These are phyloP conservation scores for Tilletia setariae DNA, from an alignment of 1,284 basidiomycete genomes.

Conservation along the genomic window DNA sequence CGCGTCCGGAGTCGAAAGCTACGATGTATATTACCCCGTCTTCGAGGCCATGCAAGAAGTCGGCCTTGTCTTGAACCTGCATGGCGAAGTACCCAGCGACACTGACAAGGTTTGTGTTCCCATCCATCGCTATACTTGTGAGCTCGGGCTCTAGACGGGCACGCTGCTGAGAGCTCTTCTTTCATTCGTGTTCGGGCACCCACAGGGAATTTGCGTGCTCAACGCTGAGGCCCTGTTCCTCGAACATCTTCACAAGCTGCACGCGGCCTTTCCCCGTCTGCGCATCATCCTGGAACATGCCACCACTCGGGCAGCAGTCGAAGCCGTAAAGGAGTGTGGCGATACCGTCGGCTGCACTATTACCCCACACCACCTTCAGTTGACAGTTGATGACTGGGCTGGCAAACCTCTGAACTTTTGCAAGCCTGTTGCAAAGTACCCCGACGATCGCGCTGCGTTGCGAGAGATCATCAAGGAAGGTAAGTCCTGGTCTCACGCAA, in stretches of 20 bases:
- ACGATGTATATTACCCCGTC: constrained; percentile 87
- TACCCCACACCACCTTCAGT: constrained; percentile 89
- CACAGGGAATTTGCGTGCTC: constrained; percentile 81
- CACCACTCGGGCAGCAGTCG: constrained; percentile 93
- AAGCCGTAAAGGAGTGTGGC: constrained; percentile 59
- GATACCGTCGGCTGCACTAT: constrained; percentile 92
- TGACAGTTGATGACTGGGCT: constrained; percentile 96
- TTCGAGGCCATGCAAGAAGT: constrained; percentile 93
- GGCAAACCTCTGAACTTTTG: constrained; percentile 95
- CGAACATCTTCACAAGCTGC: constrained; percentile 78
- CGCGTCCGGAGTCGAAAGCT: constrained; percentile 92
- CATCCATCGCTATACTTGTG: background rate
- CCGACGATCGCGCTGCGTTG: constrained; percentile 82
- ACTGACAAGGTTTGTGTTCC: constrained; percentile 63
- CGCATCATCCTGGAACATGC: constrained; percentile 98
- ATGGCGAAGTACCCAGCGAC: constrained; percentile 96
- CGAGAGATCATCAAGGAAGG: constrained; percentile 67
- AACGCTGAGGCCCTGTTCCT: constrained; percentile 92
- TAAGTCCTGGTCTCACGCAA: constrained; percentile 16
- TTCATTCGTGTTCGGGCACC: background rate
- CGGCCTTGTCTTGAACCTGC: constrained; percentile 90
- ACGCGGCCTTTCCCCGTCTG: constrained; percentile 80
- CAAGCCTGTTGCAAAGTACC: constrained; percentile 97
- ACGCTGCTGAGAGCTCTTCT: background rate
- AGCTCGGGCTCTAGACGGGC: background rate